These are phyloP conservation scores for Wickerhamiella musiphila DNA, from an alignment of 805 yeast genomes.

Conservation along the genomic window DNA sequence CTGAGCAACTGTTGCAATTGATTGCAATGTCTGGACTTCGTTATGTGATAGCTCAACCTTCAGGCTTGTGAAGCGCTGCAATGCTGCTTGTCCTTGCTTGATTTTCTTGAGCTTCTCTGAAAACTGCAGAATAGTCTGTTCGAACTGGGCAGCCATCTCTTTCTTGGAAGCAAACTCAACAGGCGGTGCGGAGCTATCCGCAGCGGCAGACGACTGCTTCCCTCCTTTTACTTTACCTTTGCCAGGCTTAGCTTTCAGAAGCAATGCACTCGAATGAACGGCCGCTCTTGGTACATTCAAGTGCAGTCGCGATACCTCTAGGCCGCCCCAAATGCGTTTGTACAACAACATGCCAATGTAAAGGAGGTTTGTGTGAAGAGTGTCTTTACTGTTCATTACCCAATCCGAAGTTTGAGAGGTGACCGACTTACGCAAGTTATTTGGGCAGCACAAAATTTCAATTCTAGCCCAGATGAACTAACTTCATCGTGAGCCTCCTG, in stretches of 20 bases:
- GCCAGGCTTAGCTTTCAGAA: neutral
- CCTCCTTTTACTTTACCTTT: constrained; percentile 2
- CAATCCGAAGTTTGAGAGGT: no score
- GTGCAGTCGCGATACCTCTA: no score
- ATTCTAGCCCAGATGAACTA: no score
- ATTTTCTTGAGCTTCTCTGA: constrained; percentile 40
- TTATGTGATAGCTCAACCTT: constrained; percentile 32
- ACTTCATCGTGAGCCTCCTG: no score
- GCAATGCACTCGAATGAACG: neutral
- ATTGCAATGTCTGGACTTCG: constrained; percentile 31
- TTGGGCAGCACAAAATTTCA: no score
- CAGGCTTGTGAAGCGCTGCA: constrained; percentile 46
- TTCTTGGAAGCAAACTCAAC: constrained; percentile 3
- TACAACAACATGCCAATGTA: no score
- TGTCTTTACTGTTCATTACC: no score
- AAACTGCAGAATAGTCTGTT: constrained; percentile 21
- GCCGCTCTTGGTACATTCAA: no score
- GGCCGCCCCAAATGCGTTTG: no score
- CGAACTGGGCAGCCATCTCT: constrained; percentile 7
- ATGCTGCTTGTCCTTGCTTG: constrained; percentile 53
- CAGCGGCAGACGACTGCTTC: constrained; percentile 4
- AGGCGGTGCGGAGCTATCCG: no score
- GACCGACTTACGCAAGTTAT: no score
- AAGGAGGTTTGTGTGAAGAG: no score
- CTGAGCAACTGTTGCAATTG: constrained; percentile 20